Conservation (phyloP, 139 green algal genomes). For the Haematococcus lacustris region DNA sequence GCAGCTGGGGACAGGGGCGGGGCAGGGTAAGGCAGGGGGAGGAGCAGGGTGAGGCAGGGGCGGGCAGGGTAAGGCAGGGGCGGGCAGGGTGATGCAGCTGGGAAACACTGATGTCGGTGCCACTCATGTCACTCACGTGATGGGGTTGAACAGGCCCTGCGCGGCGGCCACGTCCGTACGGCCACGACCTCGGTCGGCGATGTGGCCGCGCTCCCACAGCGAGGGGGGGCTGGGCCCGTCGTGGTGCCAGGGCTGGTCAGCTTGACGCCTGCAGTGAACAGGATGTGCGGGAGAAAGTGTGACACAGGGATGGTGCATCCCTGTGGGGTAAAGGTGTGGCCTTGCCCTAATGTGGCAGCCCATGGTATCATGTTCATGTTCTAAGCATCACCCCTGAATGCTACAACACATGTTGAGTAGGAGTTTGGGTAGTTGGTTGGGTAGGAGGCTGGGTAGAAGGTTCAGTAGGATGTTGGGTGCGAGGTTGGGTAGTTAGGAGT, state of each 20-base stretch:
- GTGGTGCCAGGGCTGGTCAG: neutral
- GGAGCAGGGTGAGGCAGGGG: no score
- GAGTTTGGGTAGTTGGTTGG: no score
- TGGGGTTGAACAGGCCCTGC: constrained; percentile 18
- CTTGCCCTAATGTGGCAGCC: neutral
- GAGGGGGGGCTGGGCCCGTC: neutral
- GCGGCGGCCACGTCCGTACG: constrained; percentile 6
- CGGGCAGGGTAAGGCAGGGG: neutral
- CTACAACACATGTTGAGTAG: no score
- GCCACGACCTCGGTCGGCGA: constrained; percentile 18
- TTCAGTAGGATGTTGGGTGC: no score
- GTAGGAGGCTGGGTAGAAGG: no score
- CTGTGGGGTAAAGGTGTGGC: neutral
- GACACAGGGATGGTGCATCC: neutral
- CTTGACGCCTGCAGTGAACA: neutral
- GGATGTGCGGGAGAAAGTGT: neutral
- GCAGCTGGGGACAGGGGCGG: no score
- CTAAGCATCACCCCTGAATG: no score
- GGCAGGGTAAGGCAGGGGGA: no score
- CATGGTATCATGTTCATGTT: no score
- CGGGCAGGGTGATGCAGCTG: neutral
- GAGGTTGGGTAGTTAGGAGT: no score
- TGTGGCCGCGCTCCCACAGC: neutral
- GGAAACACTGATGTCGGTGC: neutral
- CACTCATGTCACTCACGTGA: no score